Percentiles rank a stretch among this genome's conserved stretches.
phyloP scores from a whole-genome alignment of 2,329 filamentous ascomycete genomes.

The Clonostachys byssicola region DNA sequence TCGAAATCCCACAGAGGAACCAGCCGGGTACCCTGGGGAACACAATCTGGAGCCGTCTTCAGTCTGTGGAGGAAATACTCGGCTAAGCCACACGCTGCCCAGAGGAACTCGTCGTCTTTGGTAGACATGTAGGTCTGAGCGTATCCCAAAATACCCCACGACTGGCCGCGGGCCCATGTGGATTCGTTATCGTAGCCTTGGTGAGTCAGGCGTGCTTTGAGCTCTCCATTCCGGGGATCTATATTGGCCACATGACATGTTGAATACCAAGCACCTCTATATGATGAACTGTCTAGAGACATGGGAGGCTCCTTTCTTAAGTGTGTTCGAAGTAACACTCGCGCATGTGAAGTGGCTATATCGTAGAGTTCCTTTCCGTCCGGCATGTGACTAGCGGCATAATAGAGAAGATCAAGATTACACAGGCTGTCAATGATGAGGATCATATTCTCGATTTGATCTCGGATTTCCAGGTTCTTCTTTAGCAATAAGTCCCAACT shows the following conservation, averaged over 20 bases:
- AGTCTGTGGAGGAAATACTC: constrained; percentile 41
- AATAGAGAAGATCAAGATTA: constrained; percentile 31
- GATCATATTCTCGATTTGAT: constrained; percentile 20
- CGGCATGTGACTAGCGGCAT: constrained; percentile 24
- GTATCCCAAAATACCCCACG: constrained; percentile 43
- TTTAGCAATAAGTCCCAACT: constrained; percentile 38
- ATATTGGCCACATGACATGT: constrained; percentile 42
- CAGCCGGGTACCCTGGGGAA: constrained; percentile 3
- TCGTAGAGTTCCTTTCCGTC: constrained; percentile 16
- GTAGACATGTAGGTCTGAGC: constrained; percentile 44
- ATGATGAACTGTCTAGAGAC: constrained; percentile 10
- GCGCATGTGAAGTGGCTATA: constrained; percentile 32
- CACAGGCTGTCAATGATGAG: constrained; percentile 37
- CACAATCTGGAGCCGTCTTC: constrained; percentile 12
- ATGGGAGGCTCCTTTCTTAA: constrained; percentile 14
- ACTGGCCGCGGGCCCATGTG: constrained; percentile 44
- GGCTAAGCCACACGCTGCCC: constrained; percentile 35
- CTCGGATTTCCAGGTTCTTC: constrained; percentile 16
- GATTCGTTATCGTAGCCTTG: constrained; percentile 39
- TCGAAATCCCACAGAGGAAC: constrained; percentile 39
- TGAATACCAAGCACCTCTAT: constrained; percentile 15
- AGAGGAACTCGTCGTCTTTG: constrained; percentile 29
- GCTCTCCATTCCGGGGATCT: constrained; percentile 26
- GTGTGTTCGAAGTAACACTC: constrained; percentile 28
- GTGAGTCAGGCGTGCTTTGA: constrained; percentile 33